Evolutionary conservation across 2,329 filamentous ascomycete genomes (phyloP).

Genomic region (Fusarium sp.): DNA sequence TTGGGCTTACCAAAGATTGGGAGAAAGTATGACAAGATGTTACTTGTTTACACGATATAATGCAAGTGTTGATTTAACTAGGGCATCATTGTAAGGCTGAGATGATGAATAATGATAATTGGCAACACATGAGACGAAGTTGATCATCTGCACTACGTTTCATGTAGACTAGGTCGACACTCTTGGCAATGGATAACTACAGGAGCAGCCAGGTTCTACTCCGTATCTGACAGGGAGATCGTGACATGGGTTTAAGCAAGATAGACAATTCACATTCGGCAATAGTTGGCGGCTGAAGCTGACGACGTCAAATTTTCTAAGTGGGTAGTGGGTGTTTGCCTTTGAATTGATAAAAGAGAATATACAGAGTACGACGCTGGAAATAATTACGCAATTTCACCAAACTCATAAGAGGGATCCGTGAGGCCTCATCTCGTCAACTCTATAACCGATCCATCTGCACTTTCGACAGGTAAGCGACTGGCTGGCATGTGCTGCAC

Average conservation of each 20-base stretch:
- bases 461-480: background rate
- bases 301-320: background rate
- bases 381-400: background rate
- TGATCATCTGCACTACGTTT: conserved; percentile 24
- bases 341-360: background rate
- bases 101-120: conserved; percentile 13
- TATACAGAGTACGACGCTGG: background rate
- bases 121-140: conserved; percentile 21
- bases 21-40: background rate
- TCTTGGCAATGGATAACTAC: background rate
- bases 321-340: background rate
- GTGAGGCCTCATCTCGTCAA: conserved; percentile 9
- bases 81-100: conserved; percentile 7
- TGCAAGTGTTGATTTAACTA: background rate
- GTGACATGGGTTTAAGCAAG: conserved; percentile 17
- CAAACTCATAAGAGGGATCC: background rate
- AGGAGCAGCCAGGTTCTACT: background rate
- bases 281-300: conserved; percentile 14
- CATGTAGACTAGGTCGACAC: background rate
- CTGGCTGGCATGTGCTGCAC: background rate
- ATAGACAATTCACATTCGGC: conserved; percentile 6
- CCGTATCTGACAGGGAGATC: conserved; percentile 16
- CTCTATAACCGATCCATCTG: background rate
- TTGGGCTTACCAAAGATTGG: too few relatives aligned
- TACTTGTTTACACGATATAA: background rate